A percentile compares a stretch with the other conserved stretches of the same genome.
phyloP scores from a whole-genome alignment of 2,329 filamentous ascomycete species.

The Fusarium sp. region DNA sequence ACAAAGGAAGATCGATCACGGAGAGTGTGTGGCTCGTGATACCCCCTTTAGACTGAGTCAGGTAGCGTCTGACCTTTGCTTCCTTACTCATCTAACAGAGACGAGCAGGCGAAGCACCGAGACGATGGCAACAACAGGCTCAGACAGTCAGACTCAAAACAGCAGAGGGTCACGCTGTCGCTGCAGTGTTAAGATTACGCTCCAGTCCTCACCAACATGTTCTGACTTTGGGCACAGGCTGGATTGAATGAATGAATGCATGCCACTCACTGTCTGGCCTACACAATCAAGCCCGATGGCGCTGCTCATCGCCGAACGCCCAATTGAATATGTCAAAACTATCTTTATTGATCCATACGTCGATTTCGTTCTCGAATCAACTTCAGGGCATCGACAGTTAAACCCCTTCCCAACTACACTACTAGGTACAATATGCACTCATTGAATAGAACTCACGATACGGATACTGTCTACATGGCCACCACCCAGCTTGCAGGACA shows the following conservation, averaged over 20 bases:
- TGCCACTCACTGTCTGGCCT: constrained; percentile 2
- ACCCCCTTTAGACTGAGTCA: constrained; percentile 35
- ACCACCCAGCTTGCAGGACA: not conserved
- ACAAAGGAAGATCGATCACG: constrained; percentile 14
- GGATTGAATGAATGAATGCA: not conserved
- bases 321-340: constrained; percentile 1
- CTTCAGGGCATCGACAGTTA: constrained; percentile 25
- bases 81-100: constrained; percentile 40
- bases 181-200: constrained; percentile 40
- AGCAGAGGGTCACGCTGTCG: constrained; percentile 39
- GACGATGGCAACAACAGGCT: constrained; percentile 35
- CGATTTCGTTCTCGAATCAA: constrained; percentile 14
- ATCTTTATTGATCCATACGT: not conserved
- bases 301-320: not conserved
- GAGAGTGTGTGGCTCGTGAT: constrained; percentile 25
- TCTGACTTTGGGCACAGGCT: not conserved
- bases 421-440: not conserved
- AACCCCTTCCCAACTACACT: not conserved
- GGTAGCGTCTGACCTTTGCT: constrained; percentile 41
- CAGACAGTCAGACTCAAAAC: constrained; percentile 35
- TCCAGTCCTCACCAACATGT: constrained; percentile 21
- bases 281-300: not conserved
- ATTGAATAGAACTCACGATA: not conserved
- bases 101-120: constrained; percentile 19
- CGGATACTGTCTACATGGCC: not conserved